These are phyloP conservation scores for Neostapfia colusana DNA, from an alignment of 176 grass and related monocot genomes.

Conservation along the genomic window DNA sequence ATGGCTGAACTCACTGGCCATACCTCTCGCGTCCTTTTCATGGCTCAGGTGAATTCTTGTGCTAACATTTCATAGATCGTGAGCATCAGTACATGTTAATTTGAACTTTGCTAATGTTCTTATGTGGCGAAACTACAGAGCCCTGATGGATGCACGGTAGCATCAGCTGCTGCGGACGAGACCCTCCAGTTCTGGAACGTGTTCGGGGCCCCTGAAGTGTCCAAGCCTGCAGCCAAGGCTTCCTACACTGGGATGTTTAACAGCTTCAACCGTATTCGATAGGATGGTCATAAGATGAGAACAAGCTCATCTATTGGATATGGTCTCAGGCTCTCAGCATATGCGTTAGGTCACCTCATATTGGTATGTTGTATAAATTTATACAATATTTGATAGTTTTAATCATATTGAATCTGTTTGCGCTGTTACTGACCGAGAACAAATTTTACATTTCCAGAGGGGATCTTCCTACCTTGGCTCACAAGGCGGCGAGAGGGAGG, in stretches of 20 bases:
- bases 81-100: neutral
- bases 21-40: slow-evolving; percentile 62
- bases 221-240: slow-evolving; percentile 57
- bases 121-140: slow-evolving; percentile 48
- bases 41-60: slow-evolving; percentile 48
- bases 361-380: slow-evolving; percentile 19
- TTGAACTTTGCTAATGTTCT: slow-evolving; percentile 28
- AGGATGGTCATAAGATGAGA: slow-evolving; percentile 4
- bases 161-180: slow-evolving; percentile 71
- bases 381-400: neutral
- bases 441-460: slow-evolving; percentile 10
- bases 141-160: slow-evolving; percentile 67
- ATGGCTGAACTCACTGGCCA: slow-evolving; percentile 64
- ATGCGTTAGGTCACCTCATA: neutral
- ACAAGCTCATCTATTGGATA: slow-evolving; percentile 27
- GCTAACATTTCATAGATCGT: slow-evolving; percentile 5
- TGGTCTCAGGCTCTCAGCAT: slow-evolving; percentile 26
- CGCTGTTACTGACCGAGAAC: neutral
- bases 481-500: slow-evolving; percentile 8
- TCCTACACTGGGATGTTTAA: slow-evolving; percentile 49
- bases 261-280: slow-evolving; percentile 72
- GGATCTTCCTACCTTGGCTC: slow-evolving; percentile 9
- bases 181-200: slow-evolving; percentile 73
- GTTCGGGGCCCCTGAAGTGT: slow-evolving; percentile 53
- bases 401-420: neutral